These are phyloP conservation scores for Macrolepiota fuliginosa DNA, from an alignment of 768 basidiomycete species.

Conservation along the genomic window DNA sequence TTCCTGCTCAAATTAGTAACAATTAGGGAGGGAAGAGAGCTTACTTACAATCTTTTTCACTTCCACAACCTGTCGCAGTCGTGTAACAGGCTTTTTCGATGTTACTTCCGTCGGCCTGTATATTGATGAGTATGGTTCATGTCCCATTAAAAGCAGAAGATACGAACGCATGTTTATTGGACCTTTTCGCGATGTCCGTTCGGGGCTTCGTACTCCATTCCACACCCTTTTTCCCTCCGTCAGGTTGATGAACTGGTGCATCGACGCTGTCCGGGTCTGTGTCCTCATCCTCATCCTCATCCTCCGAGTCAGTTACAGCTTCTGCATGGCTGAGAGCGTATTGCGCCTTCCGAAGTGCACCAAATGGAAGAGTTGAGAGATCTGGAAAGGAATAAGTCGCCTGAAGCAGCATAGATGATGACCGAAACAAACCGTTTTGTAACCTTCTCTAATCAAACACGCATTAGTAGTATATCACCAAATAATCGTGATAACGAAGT, in stretches of 20 bases:
- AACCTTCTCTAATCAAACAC: slow-evolving; percentile 19
- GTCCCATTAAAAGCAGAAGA: not conserved
- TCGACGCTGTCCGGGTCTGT: slow-evolving; percentile 13
- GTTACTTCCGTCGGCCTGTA: slow-evolving; percentile 76
- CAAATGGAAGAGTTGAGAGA: slow-evolving; percentile 59
- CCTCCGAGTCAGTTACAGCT: slow-evolving; percentile 36
- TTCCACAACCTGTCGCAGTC: slow-evolving; percentile 69
- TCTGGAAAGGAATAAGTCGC: slow-evolving; percentile 33
- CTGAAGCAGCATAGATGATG: not conserved
- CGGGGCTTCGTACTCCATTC: slow-evolving; percentile 42
- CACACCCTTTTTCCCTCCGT: slow-evolving; percentile 35
- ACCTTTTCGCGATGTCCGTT: slow-evolving; percentile 54
- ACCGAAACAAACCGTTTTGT: slow-evolving; percentile 22
- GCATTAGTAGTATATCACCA: not conserved
- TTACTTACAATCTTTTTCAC: slow-evolving; percentile 57
- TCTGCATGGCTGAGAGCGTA: slow-evolving; percentile 43
- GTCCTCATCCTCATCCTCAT: slow-evolving; percentile 18
- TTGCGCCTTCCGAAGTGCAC: slow-evolving; percentile 65
- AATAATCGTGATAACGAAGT: slow-evolving; percentile 8
- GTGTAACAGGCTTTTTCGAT: slow-evolving; percentile 81
- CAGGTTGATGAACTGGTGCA: slow-evolving; percentile 19
- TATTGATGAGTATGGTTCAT: slow-evolving; percentile 2
- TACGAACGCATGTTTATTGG: slow-evolving; percentile 86
- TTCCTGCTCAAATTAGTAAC: slow-evolving; percentile 43
- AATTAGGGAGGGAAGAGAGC: not conserved